Base-by-base conservation (phyloP, 2,329 filamentous ascomycete genomes). In the Ophiostoma perfectum region DNA sequence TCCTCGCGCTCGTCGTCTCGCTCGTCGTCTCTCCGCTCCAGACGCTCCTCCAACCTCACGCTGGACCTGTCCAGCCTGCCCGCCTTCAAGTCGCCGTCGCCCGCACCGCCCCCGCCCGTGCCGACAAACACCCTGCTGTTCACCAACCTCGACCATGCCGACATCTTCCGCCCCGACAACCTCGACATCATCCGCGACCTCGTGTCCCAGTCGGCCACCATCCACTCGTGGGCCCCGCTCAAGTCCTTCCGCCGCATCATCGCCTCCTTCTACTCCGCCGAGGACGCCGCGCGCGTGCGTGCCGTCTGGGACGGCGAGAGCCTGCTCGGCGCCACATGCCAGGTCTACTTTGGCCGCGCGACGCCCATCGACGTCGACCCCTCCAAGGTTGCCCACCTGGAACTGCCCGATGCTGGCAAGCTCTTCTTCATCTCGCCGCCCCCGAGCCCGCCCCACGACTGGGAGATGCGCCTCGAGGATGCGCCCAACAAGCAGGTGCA, bases 81-180 rank as follows among this genome's bases (percentile, higher is more conserved):
- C 65, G 85, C 89, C 47, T 47, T 64, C 41, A 44, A 64, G 42
- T 55, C 52, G 12, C 39, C 64, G 18, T 27, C 66, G 2, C 2
- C 67, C 9, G 27, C n/a, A 16, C 12, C 36, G 6, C 39, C 82
- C 91, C 68, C 81, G 82, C 58, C 90, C 39, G 86, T 88, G 67
- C 89, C 90, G 5, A 90, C 89, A 73, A 95, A 95, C 81, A 95
- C 91, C 0, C 87, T 95, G 68, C 86, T 95, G 75, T 89, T 95
- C 76, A 95, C 91, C 74, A 92, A 92, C 80, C 86, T 95, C 70
- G 81, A 88, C 75, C 86, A 91, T 72, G 80, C 83, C 70, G 87
- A 90, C 74, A 88, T 92, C 80, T 95, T 94, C 83, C 82, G 86
- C 69, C 82, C 90, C 18, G 84, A 89, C 71, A 92, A 92, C 78